Percentiles rank a stretch among this genome's conserved stretches.
phyloP scores from a whole-genome alignment of 306 rosid genomes.

The Mimosa pudica region DNA sequence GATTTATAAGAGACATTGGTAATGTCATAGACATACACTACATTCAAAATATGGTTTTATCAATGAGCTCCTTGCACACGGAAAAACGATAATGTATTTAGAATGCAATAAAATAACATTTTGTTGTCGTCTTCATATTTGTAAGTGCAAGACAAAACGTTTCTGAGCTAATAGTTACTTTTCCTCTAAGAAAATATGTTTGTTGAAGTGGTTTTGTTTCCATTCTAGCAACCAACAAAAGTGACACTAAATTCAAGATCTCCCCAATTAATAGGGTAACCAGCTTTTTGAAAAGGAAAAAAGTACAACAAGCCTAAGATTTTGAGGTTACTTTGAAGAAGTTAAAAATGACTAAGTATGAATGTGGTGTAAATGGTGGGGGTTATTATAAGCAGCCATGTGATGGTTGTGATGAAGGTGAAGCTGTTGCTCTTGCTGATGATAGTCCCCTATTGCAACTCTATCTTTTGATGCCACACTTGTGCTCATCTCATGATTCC shows the following conservation, averaged over 20 bases:
- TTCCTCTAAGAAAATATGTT: background rate
- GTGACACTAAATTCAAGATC: background rate
- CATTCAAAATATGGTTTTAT: background rate
- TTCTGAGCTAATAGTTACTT: background rate
- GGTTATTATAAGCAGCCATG: conserved; percentile 39
- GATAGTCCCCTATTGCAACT: conserved; percentile 40
- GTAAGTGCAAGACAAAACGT: background rate
- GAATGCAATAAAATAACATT: background rate
- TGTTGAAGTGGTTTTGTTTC: background rate
- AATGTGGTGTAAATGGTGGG: conserved; percentile 49
- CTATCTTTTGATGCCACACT: conserved; percentile 39
- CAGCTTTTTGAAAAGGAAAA: background rate
- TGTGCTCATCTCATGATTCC: conserved; percentile 50
- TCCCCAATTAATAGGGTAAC: background rate
- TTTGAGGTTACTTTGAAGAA: background rate
- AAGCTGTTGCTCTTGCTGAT: conserved; percentile 19
- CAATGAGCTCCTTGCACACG: background rate
- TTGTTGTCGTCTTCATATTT: background rate
- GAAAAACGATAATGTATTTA: background rate
- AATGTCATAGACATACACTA: background rate
- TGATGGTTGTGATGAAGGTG: conserved; percentile 49
- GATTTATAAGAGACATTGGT: background rate
- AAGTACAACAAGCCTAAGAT: background rate
- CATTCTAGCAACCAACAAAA: background rate
- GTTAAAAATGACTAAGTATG: conserved; percentile 33